Evolutionary conservation across 2,329 filamentous ascomycete genomes (phyloP), one percentile per base, ranked within the genome.

Genomic region (Penicillium sp.): DNA sequence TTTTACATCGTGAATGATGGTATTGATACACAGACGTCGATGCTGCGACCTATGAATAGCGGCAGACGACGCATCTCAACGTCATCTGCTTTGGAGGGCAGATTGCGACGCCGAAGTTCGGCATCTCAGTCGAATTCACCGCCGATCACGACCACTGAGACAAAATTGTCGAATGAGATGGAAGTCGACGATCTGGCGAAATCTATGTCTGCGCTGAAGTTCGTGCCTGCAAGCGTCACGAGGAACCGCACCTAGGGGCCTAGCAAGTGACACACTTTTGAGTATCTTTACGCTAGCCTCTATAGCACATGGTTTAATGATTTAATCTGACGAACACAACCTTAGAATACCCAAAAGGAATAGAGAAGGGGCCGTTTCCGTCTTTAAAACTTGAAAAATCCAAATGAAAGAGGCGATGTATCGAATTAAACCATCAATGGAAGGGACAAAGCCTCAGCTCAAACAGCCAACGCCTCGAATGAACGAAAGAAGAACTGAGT

Each of bases 1-100:
- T 96, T 95, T 66, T 84, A 85, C 46, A 84, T 97, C 48, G 88
- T 95, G 2, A 90, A 91, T 61, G 85, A 90, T 58, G 94, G 94
- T n/a, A 89, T 97, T 57, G 93, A 97, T 67, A 87, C 87, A 44
- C 84, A 90, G 47, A 85, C 80, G 40, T 96, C 91, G 16, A 84
- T 99, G 74, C 78, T 97, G 11, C 78, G 84, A 45, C 63, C 66
- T 9, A 57, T 67, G 43, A 62, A 70, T 32, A 64, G 61, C 23
- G 65, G 69, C 36, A 60, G 65, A 32, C 68, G 72, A 26, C 70
- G 74, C 42, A 62, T 75, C 23, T 74, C 74, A 9, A 65, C 66
- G 5, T 61, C 64, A 14, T 69, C 67, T 11, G 61, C 70, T 27
- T 66, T 70, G 35, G 71, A 72, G 60, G 67, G 67, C 36, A 66